These are phyloP conservation scores for Kappamyces sp. DNA, from an alignment of 192 early-diverging fungal genomes.

Conservation along the genomic window DNA sequence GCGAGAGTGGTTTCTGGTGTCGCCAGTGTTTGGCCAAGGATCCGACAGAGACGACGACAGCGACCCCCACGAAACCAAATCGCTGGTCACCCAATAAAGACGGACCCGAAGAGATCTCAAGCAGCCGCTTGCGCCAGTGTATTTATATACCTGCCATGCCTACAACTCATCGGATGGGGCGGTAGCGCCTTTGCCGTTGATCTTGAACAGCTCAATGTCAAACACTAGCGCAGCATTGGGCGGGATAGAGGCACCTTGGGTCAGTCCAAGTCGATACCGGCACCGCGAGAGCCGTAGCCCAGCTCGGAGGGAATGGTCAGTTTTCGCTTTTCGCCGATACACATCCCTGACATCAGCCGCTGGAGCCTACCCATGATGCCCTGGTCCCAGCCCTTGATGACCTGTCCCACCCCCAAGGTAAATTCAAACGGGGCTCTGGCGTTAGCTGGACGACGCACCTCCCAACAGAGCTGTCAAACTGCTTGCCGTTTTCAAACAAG, in stretches of 20 bases:
- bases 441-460: neutral
- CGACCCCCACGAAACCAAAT: no score
- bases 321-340: constrained; percentile 71
- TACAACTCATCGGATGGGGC: no score
- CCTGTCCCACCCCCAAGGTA: constrained; percentile 52
- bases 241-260: constrained; percentile 20
- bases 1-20: constrained; percentile 47
- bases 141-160: no score
- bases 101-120: no score
- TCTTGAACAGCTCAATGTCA: constrained; percentile 68
- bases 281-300: constrained; percentile 49
- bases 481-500: constrained; percentile 39
- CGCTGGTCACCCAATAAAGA: no score
- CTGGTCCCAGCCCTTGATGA: constrained; percentile 82
- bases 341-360: constrained; percentile 49
- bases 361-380: constrained; percentile 46
- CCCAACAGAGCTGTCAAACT: constrained; percentile 72
- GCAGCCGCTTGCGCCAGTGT: no score
- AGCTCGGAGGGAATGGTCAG: constrained; percentile 66
- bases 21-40: no score
- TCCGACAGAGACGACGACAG: no score
- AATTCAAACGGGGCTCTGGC: constrained; percentile 58
- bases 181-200: constrained; percentile 25
- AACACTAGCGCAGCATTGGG: constrained; percentile 63
- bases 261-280: constrained; percentile 35